phyloP scores from a whole-genome alignment of 805 yeast genomes.

The Diddensiella transvaalensis region DNA sequence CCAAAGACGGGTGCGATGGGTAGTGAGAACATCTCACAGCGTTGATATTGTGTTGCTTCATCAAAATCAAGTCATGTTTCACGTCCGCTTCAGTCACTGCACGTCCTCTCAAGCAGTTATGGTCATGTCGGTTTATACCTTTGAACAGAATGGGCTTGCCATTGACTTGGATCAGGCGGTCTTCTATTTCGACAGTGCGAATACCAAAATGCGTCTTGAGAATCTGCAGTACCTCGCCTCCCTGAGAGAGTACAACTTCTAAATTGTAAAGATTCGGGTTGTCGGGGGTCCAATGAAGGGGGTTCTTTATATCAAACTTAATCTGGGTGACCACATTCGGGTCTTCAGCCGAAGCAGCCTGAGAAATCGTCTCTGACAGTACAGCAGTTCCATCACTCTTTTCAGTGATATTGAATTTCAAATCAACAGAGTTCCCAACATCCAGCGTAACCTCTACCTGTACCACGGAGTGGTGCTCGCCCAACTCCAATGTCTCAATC shows the following conservation, averaged over 20 bases:
- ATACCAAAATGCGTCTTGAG: constrained; percentile 32
- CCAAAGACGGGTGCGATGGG: constrained; percentile 36
- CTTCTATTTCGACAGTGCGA: constrained; percentile 29
- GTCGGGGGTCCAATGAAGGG: constrained; percentile 38
- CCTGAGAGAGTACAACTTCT: constrained; percentile 17
- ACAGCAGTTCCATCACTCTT: neutral
- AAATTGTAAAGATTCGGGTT: constrained; percentile 32
- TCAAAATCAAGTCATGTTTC: constrained; percentile 32
- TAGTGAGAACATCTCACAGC: constrained; percentile 39
- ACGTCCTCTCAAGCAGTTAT: constrained; percentile 35
- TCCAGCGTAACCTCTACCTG: neutral
- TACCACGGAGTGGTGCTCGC: constrained; percentile 2
- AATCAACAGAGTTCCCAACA: neutral
- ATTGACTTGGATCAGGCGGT: constrained; percentile 33
- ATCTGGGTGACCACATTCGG: neutral
- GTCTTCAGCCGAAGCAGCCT: too few species aligned
- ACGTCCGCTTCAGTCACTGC: constrained; percentile 37
- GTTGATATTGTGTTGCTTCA: constrained; percentile 37
- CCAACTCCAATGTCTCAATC: constrained; percentile 26
- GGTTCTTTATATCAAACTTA: constrained; percentile 13
- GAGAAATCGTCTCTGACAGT: too few species aligned
- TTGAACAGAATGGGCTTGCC: constrained; percentile 31
- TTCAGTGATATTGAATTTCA: neutral
- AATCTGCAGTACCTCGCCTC: constrained; percentile 14
- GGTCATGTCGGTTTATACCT: constrained; percentile 40